phyloP scores from a whole-genome alignment of 2,329 filamentous ascomycete genomes.

The Aureobasidium sp. region DNA sequence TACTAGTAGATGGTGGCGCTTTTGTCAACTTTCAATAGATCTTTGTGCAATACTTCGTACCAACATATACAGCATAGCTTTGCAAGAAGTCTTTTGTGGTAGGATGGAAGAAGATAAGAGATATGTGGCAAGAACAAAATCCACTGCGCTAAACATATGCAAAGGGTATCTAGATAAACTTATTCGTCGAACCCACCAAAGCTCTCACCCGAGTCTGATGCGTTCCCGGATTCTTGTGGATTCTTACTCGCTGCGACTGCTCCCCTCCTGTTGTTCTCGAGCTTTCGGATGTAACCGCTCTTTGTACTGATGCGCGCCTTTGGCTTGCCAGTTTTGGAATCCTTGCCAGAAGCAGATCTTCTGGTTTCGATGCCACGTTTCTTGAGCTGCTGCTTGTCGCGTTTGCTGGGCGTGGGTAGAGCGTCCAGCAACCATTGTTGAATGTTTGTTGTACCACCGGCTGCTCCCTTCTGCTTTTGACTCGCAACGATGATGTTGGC shows the following conservation, averaged over 20 bases:
- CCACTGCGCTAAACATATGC: not conserved
- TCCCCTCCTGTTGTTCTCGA: constrained; percentile 56
- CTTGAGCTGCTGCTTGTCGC: constrained; percentile 75
- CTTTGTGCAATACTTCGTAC: not conserved
- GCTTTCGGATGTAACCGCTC: constrained; percentile 65
- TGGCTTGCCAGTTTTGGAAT: constrained; percentile 36
- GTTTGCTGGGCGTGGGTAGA: constrained; percentile 75
- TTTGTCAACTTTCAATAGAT: constrained; percentile 78
- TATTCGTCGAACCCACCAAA: constrained; percentile 36
- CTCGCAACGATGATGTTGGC: constrained; percentile 85
- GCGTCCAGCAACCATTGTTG: constrained; percentile 85
- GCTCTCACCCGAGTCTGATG: constrained; percentile 26
- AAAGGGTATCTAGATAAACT: not conserved
- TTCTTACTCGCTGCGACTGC: constrained; percentile 27
- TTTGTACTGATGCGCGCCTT: constrained; percentile 72
- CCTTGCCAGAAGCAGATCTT: constrained; percentile 37
- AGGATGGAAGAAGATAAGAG: not conserved
- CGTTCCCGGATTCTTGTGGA: constrained; percentile 21
- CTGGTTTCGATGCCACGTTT: constrained; percentile 72
- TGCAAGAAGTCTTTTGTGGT: no score
- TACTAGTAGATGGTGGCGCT: constrained; percentile 79
- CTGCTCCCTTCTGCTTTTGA: constrained; percentile 57
- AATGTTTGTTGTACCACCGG: constrained; percentile 48
- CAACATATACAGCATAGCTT: not conserved
- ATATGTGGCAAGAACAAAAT: not conserved